These are phyloP conservation scores for Penicillium capsulatum DNA, from an alignment of 2,329 filamentous ascomycete species.

Conservation along the genomic window DNA sequence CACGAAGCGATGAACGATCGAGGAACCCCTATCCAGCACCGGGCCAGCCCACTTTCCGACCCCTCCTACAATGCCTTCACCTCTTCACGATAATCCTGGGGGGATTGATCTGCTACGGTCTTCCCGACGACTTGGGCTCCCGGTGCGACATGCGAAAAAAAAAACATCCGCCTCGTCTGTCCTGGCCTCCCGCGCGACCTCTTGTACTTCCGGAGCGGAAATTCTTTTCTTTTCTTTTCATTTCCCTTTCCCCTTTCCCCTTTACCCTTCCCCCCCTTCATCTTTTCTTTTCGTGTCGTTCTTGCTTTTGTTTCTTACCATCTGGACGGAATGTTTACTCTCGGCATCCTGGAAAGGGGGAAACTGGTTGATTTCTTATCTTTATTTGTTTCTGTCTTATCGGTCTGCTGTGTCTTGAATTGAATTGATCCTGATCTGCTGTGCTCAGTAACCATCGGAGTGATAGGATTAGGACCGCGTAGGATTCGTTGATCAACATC, in stretches of 20 bases:
- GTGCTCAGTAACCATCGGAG: slow-evolving; percentile 3
- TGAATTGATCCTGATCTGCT: slow-evolving; percentile 20
- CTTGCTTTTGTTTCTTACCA: slow-evolving; percentile 20
- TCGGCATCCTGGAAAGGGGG: slow-evolving; percentile 21
- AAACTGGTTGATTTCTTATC: slow-evolving; percentile 20
- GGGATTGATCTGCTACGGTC: background rate
- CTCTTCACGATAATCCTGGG: too few species aligned
- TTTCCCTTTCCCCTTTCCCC: slow-evolving; percentile 10
- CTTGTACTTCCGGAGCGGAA: slow-evolving; percentile 18
- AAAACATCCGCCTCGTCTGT: slow-evolving; percentile 18
- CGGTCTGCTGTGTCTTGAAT: slow-evolving; percentile 17
- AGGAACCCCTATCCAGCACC: slow-evolving; percentile 17
- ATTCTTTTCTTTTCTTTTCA: slow-evolving; percentile 11
- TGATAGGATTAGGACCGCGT: too few species aligned
- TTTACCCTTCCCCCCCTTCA: slow-evolving; percentile 14
- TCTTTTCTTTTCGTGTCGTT: slow-evolving; percentile 16
- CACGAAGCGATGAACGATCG: slow-evolving; percentile 28
- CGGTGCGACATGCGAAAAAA: slow-evolving; percentile 19
- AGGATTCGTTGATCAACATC: too few species aligned
- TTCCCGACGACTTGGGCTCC: slow-evolving; percentile 11
- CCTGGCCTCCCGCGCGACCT: slow-evolving; percentile 17
- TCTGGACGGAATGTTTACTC: slow-evolving; percentile 23
- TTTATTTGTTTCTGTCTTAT: slow-evolving; percentile 20
- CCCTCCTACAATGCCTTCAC: slow-evolving; percentile 8
- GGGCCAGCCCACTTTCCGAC: slow-evolving; percentile 13